Evolutionary conservation across 306 rosid species (phyloP).

Genomic region (Vigna radiata): DNA sequence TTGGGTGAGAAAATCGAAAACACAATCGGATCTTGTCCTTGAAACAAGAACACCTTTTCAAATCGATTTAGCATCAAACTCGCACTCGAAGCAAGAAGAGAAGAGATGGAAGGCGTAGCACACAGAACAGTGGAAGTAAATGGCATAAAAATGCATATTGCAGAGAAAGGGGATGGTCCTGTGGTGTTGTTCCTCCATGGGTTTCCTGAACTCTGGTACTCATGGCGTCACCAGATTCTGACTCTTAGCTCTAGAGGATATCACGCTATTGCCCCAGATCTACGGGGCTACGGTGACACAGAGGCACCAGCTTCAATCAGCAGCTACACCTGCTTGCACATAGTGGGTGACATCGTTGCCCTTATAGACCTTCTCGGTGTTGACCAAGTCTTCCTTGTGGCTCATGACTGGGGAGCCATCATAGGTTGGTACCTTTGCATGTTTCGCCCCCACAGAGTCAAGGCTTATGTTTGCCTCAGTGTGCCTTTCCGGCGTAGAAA

Average conservation of each 20-base stretch:
- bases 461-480: constrained; percentile 46
- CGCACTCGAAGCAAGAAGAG: no score
- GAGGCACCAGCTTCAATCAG: background rate
- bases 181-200: constrained; percentile 52
- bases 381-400: constrained; percentile 44
- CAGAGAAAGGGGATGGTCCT: constrained; percentile 54
- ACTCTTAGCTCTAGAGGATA: constrained; percentile 45
- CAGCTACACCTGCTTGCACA: constrained; percentile 33
- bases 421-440: constrained; percentile 48
- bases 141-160: constrained; percentile 55
- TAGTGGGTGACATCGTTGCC: constrained; percentile 44
- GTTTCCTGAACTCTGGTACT: constrained; percentile 57
- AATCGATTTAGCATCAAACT: no score
- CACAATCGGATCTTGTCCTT: no score
- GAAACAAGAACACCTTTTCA: no score
- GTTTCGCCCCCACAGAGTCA: constrained; percentile 48
- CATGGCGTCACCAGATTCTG: constrained; percentile 51
- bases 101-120: constrained; percentile 42
- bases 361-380: constrained; percentile 37
- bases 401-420: constrained; percentile 49
- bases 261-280: constrained; percentile 42
- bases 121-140: constrained; percentile 48
- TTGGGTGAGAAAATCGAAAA: no score
- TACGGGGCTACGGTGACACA: constrained; percentile 52
- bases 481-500: constrained; percentile 18